Conservation (phyloP, 805 yeast species). For the Myxozyma neotropica region DNA sequence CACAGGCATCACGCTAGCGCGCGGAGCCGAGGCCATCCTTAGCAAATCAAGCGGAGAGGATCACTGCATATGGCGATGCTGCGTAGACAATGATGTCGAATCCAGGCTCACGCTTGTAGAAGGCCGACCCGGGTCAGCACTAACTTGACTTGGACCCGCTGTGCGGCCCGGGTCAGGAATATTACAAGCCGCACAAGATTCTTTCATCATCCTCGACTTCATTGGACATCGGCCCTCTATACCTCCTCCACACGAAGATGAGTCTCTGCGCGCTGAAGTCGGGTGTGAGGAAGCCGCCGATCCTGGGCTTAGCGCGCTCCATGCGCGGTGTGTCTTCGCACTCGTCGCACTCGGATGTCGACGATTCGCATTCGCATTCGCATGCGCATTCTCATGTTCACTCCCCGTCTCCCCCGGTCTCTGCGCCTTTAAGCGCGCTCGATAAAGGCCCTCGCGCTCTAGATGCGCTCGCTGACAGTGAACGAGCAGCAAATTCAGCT, state of each 20-base stretch:
- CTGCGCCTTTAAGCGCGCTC: neutral
- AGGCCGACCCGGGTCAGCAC: neutral
- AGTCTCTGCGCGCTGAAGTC: neutral
- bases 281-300: neutral
- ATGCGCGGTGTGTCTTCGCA: constrained; percentile 1
- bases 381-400: constrained; percentile 6
- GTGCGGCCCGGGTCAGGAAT: neutral
- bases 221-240: neutral
- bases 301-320: neutral
- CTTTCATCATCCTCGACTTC: constrained; percentile 1
- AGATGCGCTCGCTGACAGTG: no score
- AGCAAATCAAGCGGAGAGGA: no score
- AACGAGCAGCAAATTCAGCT: neutral
- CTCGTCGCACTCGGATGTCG: constrained; percentile 12
- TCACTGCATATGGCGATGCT: no score
- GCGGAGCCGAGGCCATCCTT: no score
- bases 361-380: constrained; percentile 20
- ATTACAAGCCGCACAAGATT: neutral
- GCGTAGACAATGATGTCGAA: no score
- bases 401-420: constrained; percentile 7
- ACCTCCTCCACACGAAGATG: neutral
- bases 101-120: no score
- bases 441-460: neutral
- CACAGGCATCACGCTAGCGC: constrained; percentile 5
- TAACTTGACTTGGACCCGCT: neutral